These are phyloP conservation scores for Fusarium praegraminearum DNA, from an alignment of 2,329 filamentous ascomycete genomes.

Conservation along the genomic window DNA sequence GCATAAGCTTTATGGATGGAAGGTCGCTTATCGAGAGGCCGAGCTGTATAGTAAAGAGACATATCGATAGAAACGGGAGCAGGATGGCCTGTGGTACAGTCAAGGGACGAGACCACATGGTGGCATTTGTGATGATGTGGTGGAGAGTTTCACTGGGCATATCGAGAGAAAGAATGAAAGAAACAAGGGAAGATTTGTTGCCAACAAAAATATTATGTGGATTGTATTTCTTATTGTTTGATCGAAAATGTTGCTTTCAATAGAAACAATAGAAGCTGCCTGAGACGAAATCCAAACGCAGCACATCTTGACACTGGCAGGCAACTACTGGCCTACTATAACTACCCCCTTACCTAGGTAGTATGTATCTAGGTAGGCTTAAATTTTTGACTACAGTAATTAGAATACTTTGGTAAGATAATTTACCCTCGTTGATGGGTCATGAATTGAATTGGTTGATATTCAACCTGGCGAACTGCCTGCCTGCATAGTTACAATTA, in stretches of 20 bases:
- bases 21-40: slow-evolving; percentile 43
- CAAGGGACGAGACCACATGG: slow-evolving; percentile 26
- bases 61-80: slow-evolving; percentile 40
- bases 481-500: neutral
- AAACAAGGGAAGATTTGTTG: neutral
- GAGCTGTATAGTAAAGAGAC: slow-evolving; percentile 45
- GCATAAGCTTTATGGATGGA: slow-evolving; percentile 41
- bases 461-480: neutral
- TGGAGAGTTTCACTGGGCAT: neutral
- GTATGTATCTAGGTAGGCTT: too few species aligned
- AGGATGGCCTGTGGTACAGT: slow-evolving; percentile 31
- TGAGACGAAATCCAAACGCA: neutral
- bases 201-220: neutral
- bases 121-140: neutral
- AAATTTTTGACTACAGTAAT: neutral
- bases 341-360: too few species aligned
- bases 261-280: slow-evolving; percentile 11
- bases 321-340: neutral
- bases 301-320: slow-evolving; percentile 4
- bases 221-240: neutral
- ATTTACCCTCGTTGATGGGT: neutral
- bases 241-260: slow-evolving; percentile 13
- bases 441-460: neutral
- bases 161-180: neutral
- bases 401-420: neutral